phyloP scores from a whole-genome alignment of 1,284 basidiomycete genomes.

The Coriolopsis trogii region DNA sequence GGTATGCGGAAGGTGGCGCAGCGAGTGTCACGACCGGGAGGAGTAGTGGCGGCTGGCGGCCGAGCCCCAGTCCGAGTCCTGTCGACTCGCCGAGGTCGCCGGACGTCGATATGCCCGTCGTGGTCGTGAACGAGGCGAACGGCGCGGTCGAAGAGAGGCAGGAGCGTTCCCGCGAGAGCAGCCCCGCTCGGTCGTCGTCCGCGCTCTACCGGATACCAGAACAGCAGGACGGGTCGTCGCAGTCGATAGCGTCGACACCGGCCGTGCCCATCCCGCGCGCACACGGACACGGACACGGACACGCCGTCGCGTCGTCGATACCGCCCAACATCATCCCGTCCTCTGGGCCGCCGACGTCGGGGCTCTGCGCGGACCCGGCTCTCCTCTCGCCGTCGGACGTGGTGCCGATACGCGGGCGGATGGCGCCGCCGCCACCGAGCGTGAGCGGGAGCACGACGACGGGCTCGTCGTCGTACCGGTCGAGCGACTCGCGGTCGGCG shows the following conservation, averaged over 20 bases:
- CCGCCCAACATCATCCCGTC: slow-evolving; percentile 19
- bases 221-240: slow-evolving; percentile 10
- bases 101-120: slow-evolving; percentile 32
- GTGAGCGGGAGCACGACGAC: slow-evolving; percentile 37
- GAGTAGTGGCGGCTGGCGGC: slow-evolving; percentile 25
- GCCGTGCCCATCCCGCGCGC: slow-evolving; percentile 27
- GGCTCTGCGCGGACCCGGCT: slow-evolving; percentile 19
- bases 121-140: slow-evolving; percentile 37
- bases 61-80: slow-evolving; percentile 7
- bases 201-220: slow-evolving; percentile 11
- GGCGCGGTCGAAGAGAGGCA: slow-evolving; percentile 38
- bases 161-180: slow-evolving; percentile 32
- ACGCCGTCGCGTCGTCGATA: slow-evolving; percentile 13
- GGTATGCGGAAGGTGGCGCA: slow-evolving; percentile 30
- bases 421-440: slow-evolving; percentile 27
- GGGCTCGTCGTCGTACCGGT: slow-evolving; percentile 31
- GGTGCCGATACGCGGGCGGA: slow-evolving; percentile 28
- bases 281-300: slow-evolving; percentile 21
- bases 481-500: slow-evolving; percentile 34
- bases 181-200: slow-evolving; percentile 24
- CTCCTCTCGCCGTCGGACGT: slow-evolving; percentile 32
- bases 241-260: slow-evolving; percentile 9
- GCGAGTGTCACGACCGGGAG: slow-evolving; percentile 31
- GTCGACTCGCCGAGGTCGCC: slow-evolving; percentile 15
- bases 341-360: slow-evolving; percentile 16